A percentile compares a stretch with the other conserved stretches of the same genome.
These are phyloP conservation scores for Zygnema circumcarinatum DNA, from an alignment of 139 green algal species.

Conservation along the genomic window DNA sequence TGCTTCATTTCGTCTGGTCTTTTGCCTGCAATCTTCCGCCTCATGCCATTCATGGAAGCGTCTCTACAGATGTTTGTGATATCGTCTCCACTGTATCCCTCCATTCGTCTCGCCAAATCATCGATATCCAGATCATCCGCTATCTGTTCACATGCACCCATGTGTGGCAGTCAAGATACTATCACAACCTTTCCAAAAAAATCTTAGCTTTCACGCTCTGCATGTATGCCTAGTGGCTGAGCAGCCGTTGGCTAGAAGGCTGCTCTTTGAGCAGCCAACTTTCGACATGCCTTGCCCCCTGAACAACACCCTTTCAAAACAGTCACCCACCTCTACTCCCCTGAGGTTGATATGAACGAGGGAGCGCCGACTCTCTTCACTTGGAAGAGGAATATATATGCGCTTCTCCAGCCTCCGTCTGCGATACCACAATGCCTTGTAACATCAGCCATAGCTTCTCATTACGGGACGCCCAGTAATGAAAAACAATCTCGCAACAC, in stretches of 20 bases:
- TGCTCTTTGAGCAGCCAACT: too few species aligned
- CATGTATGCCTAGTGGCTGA: too few species aligned
- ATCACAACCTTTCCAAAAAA: conserved; percentile 43
- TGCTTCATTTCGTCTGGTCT: conserved; percentile 72
- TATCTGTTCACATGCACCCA: conserved; percentile 27
- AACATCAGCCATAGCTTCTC: neutral
- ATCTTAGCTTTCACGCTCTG: too few species aligned
- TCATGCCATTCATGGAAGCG: conserved; percentile 90
- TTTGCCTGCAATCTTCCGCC: conserved; percentile 80
- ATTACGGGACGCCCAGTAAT: neutral
- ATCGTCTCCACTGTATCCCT: conserved; percentile 90
- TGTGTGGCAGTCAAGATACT: neutral
- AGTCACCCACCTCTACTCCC: conserved; percentile 56
- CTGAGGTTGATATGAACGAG: conserved; percentile 87
- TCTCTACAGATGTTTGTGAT: conserved; percentile 90
- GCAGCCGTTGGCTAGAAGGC: too few species aligned
- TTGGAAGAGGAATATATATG: conserved; percentile 93
- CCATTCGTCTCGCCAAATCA: conserved; percentile 69
- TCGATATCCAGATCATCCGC: conserved; percentile 75
- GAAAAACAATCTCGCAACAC: too few species aligned
- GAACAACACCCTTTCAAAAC: too few species aligned
- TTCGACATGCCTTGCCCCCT: too few species aligned
- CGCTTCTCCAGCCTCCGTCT: conserved; percentile 88
- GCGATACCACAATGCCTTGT: neutral
- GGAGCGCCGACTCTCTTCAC: conserved; percentile 71